Evolutionary conservation across 441 rosid species (phyloP).

Genomic region (Daphne laureola): DNA sequence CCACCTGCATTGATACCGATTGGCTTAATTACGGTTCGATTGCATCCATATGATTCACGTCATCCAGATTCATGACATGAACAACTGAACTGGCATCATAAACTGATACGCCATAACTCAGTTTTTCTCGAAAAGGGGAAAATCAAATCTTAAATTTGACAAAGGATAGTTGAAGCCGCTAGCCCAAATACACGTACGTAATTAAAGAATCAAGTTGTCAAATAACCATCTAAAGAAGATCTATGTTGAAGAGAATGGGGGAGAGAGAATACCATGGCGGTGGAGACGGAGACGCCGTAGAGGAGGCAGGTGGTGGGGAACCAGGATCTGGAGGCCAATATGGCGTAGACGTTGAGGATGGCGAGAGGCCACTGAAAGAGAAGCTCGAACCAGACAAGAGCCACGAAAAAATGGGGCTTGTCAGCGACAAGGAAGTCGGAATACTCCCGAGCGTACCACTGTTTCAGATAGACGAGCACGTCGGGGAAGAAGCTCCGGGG

Average conservation of each 20-base stretch:
- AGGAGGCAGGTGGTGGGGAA: conserved; percentile 62
- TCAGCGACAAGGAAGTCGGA: conserved; percentile 58
- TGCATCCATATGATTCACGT: background rate
- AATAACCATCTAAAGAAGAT: background rate
- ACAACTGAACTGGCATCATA: too few relatives aligned
- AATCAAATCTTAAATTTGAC: background rate
- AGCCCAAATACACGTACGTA: background rate
- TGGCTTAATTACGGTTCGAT: background rate
- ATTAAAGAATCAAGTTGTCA: background rate
- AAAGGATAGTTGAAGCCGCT: background rate
- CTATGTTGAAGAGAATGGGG: background rate
- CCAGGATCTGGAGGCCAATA: conserved; percentile 61
- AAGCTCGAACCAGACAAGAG: conserved; percentile 62
- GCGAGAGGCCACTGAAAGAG: conserved; percentile 75
- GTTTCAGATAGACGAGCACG: conserved; percentile 34
- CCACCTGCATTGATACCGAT: conserved; percentile 30
- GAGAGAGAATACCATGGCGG: conserved; percentile 51
- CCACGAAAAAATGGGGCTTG: conserved; percentile 71
- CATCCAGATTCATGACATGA: too few relatives aligned
- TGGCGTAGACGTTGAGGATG: conserved; percentile 42
- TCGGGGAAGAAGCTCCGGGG: conserved; percentile 41
- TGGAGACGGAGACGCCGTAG: conserved; percentile 51
- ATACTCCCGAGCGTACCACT: conserved; percentile 28
- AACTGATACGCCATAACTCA: too few relatives aligned
- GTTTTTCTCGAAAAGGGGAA: conserved; percentile 7